phyloP scores from a whole-genome alignment of 805 yeast species.

The Scheffersomyces coipomensis region DNA sequence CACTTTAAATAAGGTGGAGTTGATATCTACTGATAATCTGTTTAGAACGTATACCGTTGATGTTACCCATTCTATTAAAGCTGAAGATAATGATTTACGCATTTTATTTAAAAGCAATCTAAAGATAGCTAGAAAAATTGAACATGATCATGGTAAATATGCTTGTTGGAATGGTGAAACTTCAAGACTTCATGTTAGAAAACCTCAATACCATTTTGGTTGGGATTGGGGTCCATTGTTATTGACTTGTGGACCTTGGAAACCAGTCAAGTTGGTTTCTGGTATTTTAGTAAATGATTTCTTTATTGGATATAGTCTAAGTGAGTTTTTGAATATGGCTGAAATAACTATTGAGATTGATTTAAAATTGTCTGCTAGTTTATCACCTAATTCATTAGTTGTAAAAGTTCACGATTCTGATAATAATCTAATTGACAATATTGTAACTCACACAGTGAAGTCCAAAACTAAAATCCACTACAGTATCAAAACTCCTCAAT shows the following conservation, averaged over 20 bases:
- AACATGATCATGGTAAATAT: constrained; percentile 22
- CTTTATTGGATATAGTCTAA: not conserved
- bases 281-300: constrained; percentile 2
- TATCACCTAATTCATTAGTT: not conserved
- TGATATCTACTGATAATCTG: constrained; percentile 41
- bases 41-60: constrained; percentile 32
- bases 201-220: constrained; percentile 54
- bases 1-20: constrained; percentile 30
- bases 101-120: constrained; percentile 39
- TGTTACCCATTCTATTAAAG: constrained; percentile 15
- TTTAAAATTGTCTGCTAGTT: not conserved
- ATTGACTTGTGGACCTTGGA: constrained; percentile 44
- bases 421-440: not conserved
- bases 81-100: constrained; percentile 24
- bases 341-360: constrained; percentile 1
- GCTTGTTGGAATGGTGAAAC: constrained; percentile 43
- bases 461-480: not conserved
- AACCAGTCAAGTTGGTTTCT: constrained; percentile 27
- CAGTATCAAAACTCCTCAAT: constrained; percentile 19
- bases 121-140: constrained; percentile 27
- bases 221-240: constrained; percentile 57
- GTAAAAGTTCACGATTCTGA: not conserved
- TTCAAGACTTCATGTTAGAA: constrained; percentile 42
- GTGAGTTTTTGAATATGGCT: not conserved
- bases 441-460: not conserved